Evolutionary conservation across 225 moss, liverwort and hornwort species (phyloP), one percentile per base, ranked within the genome.

Genomic region (Climacium dendroides): DNA sequence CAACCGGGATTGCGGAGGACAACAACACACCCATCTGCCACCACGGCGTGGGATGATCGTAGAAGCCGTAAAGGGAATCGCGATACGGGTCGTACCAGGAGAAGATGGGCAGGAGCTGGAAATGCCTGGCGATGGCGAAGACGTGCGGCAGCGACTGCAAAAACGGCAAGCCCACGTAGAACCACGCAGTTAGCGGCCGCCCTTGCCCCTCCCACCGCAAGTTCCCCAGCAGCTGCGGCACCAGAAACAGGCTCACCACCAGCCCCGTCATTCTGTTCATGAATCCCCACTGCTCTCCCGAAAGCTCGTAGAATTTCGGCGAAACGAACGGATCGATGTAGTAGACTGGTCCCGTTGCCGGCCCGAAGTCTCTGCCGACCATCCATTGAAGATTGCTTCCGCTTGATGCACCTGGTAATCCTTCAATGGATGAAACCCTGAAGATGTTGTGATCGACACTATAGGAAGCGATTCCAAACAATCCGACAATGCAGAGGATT

Each of bases 201-300:
- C 91, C 82, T 26, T 77, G 89, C 50, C 82, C 30, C 19, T 85
- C 64, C 91, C 89, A 91, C 47, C 52, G 62, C 81, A 11, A 41
- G 83, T 91, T 91, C 48, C 89, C 85, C 70, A 91, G 19, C 43
- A 91, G 19, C 82, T 89, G 89, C 59, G 91, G 91, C 81, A 89
- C 77, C 63, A 91, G 78, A 52, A 91, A 91, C 5, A 89, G 32
- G 80, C 72, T 89, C 76, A 91, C 84, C 79, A 70, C 59, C 76
- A 91, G 69, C 54, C 89, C 85, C n/a, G 87, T 80, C 85, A 89
- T 9, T 71, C 29, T 74, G 87, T 89, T 89, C 23, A 91, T 37
- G 10, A 78, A 20, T 2, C 67, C 35, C 87, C 85, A 87, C 10
- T 79, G 78, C 34, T 13, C 39, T 3, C 64, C 1, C 63, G 57